phyloP scores from a whole-genome alignment of 345 rosid genomes.

The Carallia pectinifolia region DNA sequence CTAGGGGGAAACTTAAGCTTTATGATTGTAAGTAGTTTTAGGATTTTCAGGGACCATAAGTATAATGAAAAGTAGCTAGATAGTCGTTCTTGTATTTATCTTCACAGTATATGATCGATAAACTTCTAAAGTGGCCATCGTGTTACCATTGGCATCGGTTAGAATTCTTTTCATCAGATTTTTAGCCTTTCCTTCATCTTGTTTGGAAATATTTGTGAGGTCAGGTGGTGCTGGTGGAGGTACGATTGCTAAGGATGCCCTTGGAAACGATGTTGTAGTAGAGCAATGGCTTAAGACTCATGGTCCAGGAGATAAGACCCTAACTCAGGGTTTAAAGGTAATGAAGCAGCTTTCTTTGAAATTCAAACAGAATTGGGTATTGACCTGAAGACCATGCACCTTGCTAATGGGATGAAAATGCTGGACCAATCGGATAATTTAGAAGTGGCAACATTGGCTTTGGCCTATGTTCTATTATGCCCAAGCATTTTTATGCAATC shows the following conservation, averaged over 20 bases:
- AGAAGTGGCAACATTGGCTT: too few species aligned
- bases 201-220: slow-evolving; percentile 30
- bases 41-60: too few species aligned
- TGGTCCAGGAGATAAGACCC: slow-evolving; percentile 82
- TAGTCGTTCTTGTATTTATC: too few species aligned
- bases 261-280: slow-evolving; percentile 73
- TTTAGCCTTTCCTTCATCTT: background rate
- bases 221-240: slow-evolving; percentile 57
- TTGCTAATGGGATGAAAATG: background rate
- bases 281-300: slow-evolving; percentile 79
- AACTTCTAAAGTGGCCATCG: too few species aligned
- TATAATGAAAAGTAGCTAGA: too few species aligned
- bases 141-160: background rate
- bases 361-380: background rate
- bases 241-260: slow-evolving; percentile 79
- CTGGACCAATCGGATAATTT: too few species aligned
- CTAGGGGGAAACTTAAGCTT: too few species aligned
- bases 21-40: too few species aligned
- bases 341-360: background rate
- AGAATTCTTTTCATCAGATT: background rate
- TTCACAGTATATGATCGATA: too few species aligned
- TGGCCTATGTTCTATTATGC: too few species aligned
- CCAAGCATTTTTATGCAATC: background rate
- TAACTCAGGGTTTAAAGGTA: slow-evolving; percentile 89
- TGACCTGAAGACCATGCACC: background rate